Evolutionary conservation across 176 grass and related monocot species (phyloP).

Genomic region (Raddia guianensis): DNA sequence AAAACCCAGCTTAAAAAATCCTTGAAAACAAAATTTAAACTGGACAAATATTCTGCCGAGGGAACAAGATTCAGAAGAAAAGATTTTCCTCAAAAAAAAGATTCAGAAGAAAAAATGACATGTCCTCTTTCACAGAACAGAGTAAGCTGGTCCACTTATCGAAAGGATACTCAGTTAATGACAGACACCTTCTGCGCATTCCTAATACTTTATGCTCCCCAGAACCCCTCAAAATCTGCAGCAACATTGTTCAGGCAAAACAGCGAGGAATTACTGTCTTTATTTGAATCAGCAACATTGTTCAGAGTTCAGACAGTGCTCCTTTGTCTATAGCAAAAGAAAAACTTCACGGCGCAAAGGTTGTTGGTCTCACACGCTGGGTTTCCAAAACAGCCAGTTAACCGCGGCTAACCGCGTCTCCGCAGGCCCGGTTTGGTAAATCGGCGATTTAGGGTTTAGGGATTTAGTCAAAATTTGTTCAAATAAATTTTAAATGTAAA

Average conservation of each 20-base stretch:
- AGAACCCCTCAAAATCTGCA: neutral
- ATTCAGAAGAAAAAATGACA: neutral
- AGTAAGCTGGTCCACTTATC: constrained; percentile 11
- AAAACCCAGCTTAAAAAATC: neutral
- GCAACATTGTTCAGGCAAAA: neutral
- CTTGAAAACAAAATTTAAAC: neutral
- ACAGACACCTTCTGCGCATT: neutral
- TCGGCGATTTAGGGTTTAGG: too few species aligned
- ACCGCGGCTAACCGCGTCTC: too few species aligned
- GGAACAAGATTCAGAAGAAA: neutral
- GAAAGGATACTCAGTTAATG: neutral
- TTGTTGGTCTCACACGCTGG: neutral
- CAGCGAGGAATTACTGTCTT: neutral
- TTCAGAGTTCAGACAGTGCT: neutral
- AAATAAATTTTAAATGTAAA: too few species aligned
- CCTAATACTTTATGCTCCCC: neutral
- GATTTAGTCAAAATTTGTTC: too few species aligned
- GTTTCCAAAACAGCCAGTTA: too few species aligned
- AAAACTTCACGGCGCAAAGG: neutral
- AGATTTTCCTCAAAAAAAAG: too few species aligned
- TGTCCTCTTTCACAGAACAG: neutral
- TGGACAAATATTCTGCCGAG: neutral
- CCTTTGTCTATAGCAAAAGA: neutral
- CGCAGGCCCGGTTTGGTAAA: too few species aligned
- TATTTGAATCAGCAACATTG: neutral